phyloP scores from a whole-genome alignment of 2,329 filamentous ascomycete species.

The Cordyceps tenuipes region DNA sequence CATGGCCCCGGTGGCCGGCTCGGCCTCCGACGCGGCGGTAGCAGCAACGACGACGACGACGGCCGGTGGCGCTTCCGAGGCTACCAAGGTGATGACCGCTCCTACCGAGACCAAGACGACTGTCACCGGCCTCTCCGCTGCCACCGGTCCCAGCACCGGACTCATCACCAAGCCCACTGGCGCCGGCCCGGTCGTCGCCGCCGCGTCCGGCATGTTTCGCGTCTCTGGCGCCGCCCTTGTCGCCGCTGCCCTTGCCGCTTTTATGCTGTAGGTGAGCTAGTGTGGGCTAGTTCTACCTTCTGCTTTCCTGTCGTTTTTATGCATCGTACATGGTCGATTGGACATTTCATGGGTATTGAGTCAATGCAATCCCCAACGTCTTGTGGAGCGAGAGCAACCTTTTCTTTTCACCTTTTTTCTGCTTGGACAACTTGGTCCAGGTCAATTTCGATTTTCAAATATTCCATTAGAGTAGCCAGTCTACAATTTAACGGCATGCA shows the following conservation, averaged over 20 bases:
- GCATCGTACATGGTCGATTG: background rate
- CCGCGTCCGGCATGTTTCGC: constrained; percentile 2
- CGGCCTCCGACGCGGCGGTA: background rate
- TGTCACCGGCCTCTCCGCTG: background rate
- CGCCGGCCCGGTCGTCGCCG: background rate
- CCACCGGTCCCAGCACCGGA: background rate
- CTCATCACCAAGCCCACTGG: background rate
- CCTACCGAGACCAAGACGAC: background rate
- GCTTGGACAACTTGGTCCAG: background rate
- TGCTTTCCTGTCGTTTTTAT: background rate
- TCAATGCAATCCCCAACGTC: background rate
- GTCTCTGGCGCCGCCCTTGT: constrained; percentile 9
- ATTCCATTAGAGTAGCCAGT: background rate
- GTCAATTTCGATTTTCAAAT: background rate
- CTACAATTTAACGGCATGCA: background rate
- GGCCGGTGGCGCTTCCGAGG: background rate
- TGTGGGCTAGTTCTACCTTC: background rate
- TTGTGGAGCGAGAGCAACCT: background rate
- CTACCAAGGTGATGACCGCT: background rate
- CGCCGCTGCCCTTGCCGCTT: constrained; percentile 11
- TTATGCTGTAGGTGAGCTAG: background rate
- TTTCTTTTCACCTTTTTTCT: background rate
- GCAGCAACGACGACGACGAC: background rate
- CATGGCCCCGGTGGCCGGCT: too few relatives aligned
- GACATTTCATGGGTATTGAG: background rate